A percentile compares a stretch with the other conserved stretches of the same genome.
Conservation (phyloP, 495 filamentous ascomycete species). For the Neurospora tetrasperma region DNA sequence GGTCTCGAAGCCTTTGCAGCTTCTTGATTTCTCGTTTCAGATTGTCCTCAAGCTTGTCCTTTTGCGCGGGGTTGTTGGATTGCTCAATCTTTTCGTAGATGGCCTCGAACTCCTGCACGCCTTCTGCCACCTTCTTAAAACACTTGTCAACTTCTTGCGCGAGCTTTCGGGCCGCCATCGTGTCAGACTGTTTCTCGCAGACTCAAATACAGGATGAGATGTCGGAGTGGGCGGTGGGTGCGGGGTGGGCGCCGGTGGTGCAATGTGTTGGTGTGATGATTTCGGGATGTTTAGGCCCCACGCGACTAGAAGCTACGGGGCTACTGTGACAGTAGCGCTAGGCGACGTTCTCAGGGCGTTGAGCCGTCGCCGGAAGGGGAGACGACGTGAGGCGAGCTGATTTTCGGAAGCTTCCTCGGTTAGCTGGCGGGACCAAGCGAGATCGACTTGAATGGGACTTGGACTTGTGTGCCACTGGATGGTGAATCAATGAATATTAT, state of each 20-base stretch:
- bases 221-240: not conserved
- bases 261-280: not conserved
- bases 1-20: constrained; percentile 89
- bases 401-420: not conserved
- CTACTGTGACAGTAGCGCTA: constrained; percentile 3
- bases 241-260: not conserved
- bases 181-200: constrained; percentile 12
- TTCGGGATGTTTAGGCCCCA: not conserved
- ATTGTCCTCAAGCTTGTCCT: constrained; percentile 94
- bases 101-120: constrained; percentile 80
- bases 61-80: constrained; percentile 83
- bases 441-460: not conserved
- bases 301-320: not conserved
- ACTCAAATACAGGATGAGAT: constrained; percentile 8
- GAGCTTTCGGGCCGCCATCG: constrained; percentile 90
- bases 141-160: constrained; percentile 96
- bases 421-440: not conserved
- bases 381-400: not conserved
- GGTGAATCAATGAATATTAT: not conserved
- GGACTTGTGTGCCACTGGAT: not conserved
- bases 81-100: constrained; percentile 95
- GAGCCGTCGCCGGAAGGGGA: not conserved
- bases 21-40: constrained; percentile 99
- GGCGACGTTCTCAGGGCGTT: not conserved
- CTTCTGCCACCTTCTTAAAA: constrained; percentile 94